Base-by-base conservation (phyloP, 257 asterid genomes). In the Petrea volubilis region DNA sequence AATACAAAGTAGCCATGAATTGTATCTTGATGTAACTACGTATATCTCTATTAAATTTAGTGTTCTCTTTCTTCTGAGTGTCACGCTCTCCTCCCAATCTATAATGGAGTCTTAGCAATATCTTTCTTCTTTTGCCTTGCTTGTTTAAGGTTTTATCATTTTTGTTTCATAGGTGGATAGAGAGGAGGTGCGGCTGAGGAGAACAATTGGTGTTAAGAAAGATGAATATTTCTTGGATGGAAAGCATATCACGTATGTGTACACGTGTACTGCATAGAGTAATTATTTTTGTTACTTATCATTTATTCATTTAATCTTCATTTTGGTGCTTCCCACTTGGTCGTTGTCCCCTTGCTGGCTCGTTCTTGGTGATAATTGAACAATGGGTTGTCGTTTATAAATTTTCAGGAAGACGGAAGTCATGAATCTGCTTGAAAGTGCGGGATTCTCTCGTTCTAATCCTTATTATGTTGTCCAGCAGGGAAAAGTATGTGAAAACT, bases 381-480 rank as follows among this genome's bases (percentile, higher is more conserved):
- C 74, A 49, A 64, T 75, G 17, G 49, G 6, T 49, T 59, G 50
- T 75, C 70, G 65, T 56, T 70, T 60, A 43, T 68, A 72, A 36
- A 64, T 61, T 86, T 82, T 77, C 92, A 95, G 98, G 87, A 95
- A 95, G 82, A 91, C 97, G 68, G 99, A 95, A 79, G 99, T 95
- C 77, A 92, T 88, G 96, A 95, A 95, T 80, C 86, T 95, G 84
- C 95, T 95, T 64, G 99, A 95, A 81, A 95, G 99, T 95, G 99
- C 99, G 40, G 99, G 99, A 62, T 95, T 95, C 77, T 95, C 99
- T 79, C 99, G 99, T 79, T 91, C 99, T 60, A 95, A 95, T 86
- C 99, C 99, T 38, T 95, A 95, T 81, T 95, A 95, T 80, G 99
- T 95, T 59, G 99, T 95, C 86, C 99, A 95, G 83, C 99, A 95